phyloP scores from a whole-genome alignment of 257 asterid species.

The Solanum corneliomulleri region DNA sequence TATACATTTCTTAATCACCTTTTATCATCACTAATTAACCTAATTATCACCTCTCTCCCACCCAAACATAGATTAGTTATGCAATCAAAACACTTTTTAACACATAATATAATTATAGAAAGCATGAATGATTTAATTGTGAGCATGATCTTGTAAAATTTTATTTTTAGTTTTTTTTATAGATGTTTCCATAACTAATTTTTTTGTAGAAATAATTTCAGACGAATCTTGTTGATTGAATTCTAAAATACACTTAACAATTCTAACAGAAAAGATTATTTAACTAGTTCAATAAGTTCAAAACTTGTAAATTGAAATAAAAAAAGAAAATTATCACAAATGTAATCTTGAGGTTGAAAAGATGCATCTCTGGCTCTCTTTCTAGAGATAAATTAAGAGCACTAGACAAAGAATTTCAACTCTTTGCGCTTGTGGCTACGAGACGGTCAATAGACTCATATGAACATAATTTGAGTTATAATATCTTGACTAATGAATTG shows the following conservation, averaged over 20 bases:
- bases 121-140: background rate
- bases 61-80: background rate
- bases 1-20: background rate
- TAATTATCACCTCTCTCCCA: background rate
- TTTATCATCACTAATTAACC: background rate
- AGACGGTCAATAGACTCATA: too few species aligned
- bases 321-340: background rate
- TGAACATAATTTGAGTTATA: too few species aligned
- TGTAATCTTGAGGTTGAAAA: background rate
- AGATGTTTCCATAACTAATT: rapidly evolving
- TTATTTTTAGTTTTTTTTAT: background rate
- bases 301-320: background rate
- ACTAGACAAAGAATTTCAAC: too few species aligned
- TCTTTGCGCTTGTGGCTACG: rapidly evolving
- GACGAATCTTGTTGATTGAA: background rate
- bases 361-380: background rate
- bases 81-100: background rate
- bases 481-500: too few species aligned
- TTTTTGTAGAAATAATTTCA: background rate
- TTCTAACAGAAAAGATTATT: too few species aligned
- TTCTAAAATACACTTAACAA: background rate
- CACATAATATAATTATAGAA: background rate
- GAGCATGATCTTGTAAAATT: background rate
- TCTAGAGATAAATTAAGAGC: too few species aligned
- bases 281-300: background rate